Evolutionary conservation across 148 eudicot genomes (phyloP).

Genomic region (Chenopodium berlandieri): DNA sequence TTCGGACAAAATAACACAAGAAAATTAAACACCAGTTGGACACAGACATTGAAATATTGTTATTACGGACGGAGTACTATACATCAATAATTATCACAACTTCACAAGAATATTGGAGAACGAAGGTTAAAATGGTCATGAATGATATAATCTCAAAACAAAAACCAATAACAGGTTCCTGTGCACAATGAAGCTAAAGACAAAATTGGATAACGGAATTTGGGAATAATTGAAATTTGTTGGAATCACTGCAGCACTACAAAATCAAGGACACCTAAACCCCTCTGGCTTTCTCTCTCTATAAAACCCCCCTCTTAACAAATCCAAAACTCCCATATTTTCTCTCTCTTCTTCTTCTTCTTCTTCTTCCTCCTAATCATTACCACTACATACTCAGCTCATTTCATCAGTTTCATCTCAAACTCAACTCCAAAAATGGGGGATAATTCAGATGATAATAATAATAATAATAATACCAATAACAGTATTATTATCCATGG

Average conservation of each 20-base stretch:
- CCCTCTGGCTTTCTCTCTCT: neutral
- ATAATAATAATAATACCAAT: too few species aligned
- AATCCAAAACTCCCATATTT: too few species aligned
- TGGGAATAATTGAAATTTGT: neutral
- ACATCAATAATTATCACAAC: too few species aligned
- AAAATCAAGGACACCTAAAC: neutral
- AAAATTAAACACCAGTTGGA: too few species aligned
- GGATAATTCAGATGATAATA: neutral
- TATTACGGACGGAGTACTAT: too few species aligned
- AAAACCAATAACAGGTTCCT: neutral
- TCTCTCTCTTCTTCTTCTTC: neutral
- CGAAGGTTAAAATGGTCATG: neutral
- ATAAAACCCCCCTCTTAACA: neutral
- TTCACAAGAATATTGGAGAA: too few species aligned
- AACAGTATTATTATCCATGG: neutral
- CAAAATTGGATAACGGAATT: neutral
- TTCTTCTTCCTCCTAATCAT: too few species aligned
- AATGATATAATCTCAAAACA: neutral
- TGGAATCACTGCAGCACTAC: neutral
- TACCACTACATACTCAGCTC: neutral
- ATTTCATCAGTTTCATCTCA: neutral
- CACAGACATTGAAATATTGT: too few species aligned
- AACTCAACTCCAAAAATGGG: neutral
- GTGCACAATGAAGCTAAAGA: neutral
- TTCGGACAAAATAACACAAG: too few species aligned